Base-by-base conservation (phyloP, 140 eudicot species). In the Senecio squalidus region DNA sequence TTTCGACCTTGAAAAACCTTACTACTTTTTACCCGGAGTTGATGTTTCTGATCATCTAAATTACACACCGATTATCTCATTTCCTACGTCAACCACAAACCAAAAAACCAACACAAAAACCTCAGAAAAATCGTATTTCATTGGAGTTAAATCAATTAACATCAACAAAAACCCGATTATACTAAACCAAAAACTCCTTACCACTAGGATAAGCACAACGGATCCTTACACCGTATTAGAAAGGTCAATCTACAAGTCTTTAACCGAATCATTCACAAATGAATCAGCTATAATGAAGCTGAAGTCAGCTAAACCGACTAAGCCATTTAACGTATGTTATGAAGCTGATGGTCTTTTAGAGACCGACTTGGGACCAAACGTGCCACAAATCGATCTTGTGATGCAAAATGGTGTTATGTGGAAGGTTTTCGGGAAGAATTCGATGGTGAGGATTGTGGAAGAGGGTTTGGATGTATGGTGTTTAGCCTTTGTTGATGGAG, bases 401-500 rank as follows among this genome's bases (percentile, higher is more conserved):
- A 27, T 85, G 84, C 57, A 62, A 29, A 73, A 65, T 26, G 82
- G 62, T 15, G 76, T 65, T 41, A 47, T 66, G 10, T 85, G 95
- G 95, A 70, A 79, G 30, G 48, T 81, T 20, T 55, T 52, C 1
- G 94, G 94, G 48, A 53, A 73, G 56, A 85, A 81, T 30, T 85
- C 86, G 30, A 81, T 85, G 95, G 89, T 81, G 45, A 70, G 95
- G 80, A 72, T 85, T 15, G 74, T 61, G 9, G 81, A 64, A 7
- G 77, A 63, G 36, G 77, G 55, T 55, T 46, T 46, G 33, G 86
- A 81, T 47, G 84, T 64, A 16, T 85, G 95, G 95, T 81, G 89
- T 24, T 62, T 85, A 30, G 95, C 78, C 11, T 36, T 85, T 21
- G 77, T 85, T 47, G 73, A 68, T 24, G 80, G 84, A 9, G 95